Percentiles rank a stretch among this genome's conserved stretches.
Conservation (phyloP, 176 grass and related monocot genomes). For the Musa schizocarpa region DNA sequence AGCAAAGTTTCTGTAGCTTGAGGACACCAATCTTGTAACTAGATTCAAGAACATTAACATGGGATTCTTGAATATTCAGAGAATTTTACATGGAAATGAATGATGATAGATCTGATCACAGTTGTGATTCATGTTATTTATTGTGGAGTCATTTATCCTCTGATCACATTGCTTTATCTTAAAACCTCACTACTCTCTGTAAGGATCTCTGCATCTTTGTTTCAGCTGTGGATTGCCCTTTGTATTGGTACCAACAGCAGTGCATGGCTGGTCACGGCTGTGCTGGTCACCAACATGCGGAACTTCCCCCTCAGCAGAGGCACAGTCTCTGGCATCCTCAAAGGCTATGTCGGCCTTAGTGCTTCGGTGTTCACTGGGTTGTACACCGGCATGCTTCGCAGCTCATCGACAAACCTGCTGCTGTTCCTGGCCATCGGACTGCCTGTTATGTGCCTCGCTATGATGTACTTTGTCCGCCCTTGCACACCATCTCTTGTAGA, state of each 20-base stretch:
- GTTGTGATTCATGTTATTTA: neutral
- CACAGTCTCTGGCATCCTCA: conserved; percentile 7
- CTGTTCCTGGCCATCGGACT: neutral
- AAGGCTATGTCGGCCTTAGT: conserved; percentile 7
- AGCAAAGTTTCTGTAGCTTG: no score
- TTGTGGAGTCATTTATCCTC: no score
- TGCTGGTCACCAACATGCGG: conserved; percentile 11
- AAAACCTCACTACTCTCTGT: no score
- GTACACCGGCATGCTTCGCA: neutral
- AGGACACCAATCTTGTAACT: no score
- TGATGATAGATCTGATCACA: no score
- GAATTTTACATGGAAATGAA: no score
- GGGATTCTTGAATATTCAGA: no score
- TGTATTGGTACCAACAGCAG: conserved; percentile 5
- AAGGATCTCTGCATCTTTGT: neutral
- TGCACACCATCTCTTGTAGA: neutral
- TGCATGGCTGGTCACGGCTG: conserved; percentile 3
- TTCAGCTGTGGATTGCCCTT: conserved; percentile 9
- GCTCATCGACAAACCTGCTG: neutral
- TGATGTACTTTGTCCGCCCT: neutral
- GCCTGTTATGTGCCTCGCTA: neutral
- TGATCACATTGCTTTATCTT: no score
- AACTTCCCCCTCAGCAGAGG: conserved; percentile 1
- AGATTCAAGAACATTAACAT: no score
- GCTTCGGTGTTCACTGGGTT: neutral